Percentiles rank a stretch among this genome's conserved stretches.
phyloP scores from a whole-genome alignment of 2,329 filamentous ascomycete genomes.

The Rhynchosporium agropyri region DNA sequence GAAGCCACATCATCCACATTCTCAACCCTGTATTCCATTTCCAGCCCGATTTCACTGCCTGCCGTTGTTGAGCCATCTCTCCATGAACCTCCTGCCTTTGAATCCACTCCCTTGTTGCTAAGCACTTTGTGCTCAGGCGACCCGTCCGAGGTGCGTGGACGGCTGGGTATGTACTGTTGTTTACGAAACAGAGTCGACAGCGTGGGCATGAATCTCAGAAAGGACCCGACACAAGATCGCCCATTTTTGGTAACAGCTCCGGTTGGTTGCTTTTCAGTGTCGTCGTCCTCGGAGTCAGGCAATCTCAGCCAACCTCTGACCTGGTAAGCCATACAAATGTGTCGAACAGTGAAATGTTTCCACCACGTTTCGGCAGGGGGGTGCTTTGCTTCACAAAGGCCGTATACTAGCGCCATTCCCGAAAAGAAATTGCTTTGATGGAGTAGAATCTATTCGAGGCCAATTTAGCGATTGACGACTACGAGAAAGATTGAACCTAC shows the following conservation, averaged over 20 bases:
- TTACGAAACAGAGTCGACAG: constrained; percentile 8
- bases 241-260: constrained; percentile 9
- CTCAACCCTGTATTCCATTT: constrained; percentile 5
- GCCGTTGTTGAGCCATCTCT: constrained; percentile 9
- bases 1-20: constrained; percentile 4
- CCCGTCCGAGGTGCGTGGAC: not conserved
- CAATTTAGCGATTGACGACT: constrained; percentile 13
- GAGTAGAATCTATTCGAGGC: constrained; percentile 16
- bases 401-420: constrained; percentile 12
- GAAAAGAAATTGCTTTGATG: constrained; percentile 14
- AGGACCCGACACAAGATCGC: constrained; percentile 10
- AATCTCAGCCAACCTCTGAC: constrained; percentile 11
- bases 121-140: not conserved
- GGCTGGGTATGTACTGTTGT: not conserved
- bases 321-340: constrained; percentile 10
- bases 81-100: constrained; percentile 8
- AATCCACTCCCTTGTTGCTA: constrained; percentile 4
- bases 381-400: constrained; percentile 13
- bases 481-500: constrained; percentile 15
- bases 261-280: constrained; percentile 5
- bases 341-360: not conserved
- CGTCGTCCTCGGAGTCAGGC: not conserved
- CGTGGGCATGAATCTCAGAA: not conserved
- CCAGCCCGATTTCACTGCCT: constrained; percentile 10
- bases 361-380: constrained; percentile 9